Percentiles rank a stretch among this genome's conserved stretches.
Conservation (phyloP, 257 asterid genomes). For the Plantago major region DNA sequence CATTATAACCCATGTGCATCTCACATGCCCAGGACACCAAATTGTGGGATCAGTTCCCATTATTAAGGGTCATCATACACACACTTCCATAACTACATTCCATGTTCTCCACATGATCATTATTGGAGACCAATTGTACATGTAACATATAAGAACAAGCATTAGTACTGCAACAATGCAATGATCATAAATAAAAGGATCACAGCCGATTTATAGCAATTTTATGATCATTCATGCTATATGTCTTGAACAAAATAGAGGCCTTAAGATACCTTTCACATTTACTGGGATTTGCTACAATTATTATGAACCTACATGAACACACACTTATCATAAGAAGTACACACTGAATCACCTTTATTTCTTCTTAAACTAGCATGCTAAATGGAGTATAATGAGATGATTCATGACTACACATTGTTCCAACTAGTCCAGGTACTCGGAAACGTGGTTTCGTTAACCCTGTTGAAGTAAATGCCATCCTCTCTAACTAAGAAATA, state of each 20-base stretch:
- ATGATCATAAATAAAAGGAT: neutral
- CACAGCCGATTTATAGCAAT: neutral
- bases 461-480: too few species aligned
- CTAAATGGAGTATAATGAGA: too few species aligned
- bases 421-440: too few species aligned
- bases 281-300: neutral
- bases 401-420: too few species aligned
- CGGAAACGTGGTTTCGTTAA: too few species aligned
- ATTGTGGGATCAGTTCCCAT: conserved; percentile 25
- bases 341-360: too few species aligned
- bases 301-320: too few species aligned
- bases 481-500: too few species aligned
- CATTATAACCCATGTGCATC: conserved; percentile 49
- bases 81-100: conserved; percentile 20
- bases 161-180: neutral
- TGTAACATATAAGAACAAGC: neutral
- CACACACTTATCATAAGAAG: too few species aligned
- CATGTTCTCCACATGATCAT: conserved; percentile 50
- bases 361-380: too few species aligned
- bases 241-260: neutral
- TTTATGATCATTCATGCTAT: neutral
- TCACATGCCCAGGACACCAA: conserved; percentile 37
- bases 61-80: conserved; percentile 31
- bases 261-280: neutral
- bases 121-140: neutral